Base-by-base conservation (phyloP, 345 rosid species). In the Eucalyptus virginea region DNA sequence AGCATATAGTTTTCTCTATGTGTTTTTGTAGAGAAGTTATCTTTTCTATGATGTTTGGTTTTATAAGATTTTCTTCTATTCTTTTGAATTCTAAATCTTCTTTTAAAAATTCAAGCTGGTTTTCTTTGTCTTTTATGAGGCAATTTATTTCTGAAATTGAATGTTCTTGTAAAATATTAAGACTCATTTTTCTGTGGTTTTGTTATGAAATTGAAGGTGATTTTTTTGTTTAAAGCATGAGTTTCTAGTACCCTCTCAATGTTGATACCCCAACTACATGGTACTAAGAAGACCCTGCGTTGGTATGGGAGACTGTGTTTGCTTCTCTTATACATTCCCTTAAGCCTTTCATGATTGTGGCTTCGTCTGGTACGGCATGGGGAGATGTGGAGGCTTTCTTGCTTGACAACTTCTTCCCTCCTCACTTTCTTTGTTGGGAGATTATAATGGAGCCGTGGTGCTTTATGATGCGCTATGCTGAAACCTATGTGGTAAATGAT, bases 371-470 rank as follows among this genome's bases (percentile, higher is more conserved):
- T 91, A 86, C 87, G 81, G 97, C 94, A 56, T 95, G 98, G 99
- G 93, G 87, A 91, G 97, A 95, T 85, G 21, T 96, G 52, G 92
- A 91, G 86, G 91, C 90, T 91, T 94, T 96, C 93, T 90, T 98
- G 91, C 91, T 96, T 51, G 94, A 94, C 81, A 96, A 96, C 93
- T 92, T 98, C 88, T 94, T 95, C 91, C 98, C 96, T 91, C 98
- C 98, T 80, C 97, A 98, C 91, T 92, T 92, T 90, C 94, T 96
- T 89, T 97, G 99, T 90, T 92, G 94, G 94, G 98, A 98, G 93
- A 93, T 95, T 87, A 91, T 96, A 48, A 88, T 92, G 94, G 99
- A 98, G 89, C 96, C 95, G 50, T 95, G 96, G 97, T 93, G 98
- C 94, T 98, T 98, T 90, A 88, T 95, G 92, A 89, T 93, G 89